phyloP scores from a whole-genome alignment of 2,329 filamentous ascomycete species.

The Colletotrichum sp. region DNA sequence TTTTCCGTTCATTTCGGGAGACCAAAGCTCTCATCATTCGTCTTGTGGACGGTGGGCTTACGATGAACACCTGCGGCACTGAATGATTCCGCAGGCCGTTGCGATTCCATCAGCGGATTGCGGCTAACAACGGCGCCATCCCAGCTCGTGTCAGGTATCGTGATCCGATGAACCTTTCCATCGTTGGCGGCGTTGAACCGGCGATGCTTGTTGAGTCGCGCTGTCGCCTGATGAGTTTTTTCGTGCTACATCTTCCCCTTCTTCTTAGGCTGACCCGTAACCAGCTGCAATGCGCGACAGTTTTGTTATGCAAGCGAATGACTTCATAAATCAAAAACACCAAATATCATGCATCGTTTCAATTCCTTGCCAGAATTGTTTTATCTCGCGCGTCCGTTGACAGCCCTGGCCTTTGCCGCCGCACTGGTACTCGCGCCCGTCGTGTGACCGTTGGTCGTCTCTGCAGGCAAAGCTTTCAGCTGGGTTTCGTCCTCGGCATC shows the following conservation, averaged over 20 bases:
- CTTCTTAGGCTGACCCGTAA: neutral
- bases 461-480: constrained; percentile 13
- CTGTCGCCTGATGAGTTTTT: neutral
- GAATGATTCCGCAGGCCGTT: neutral
- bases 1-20: neutral
- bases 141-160: neutral
- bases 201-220: neutral
- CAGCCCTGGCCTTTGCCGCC: neutral
- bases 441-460: constrained; percentile 15
- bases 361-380: neutral
- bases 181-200: neutral
- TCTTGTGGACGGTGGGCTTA: neutral
- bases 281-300: neutral
- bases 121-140: neutral
- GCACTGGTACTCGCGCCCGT: constrained; percentile 7
- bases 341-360: neutral
- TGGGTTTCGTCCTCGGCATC: constrained; percentile 44
- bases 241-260: neutral
- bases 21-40: neutral
- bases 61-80: neutral
- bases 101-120: neutral
- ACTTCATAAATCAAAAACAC: neutral
- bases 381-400: constrained; percentile 1
- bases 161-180: neutral
- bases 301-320: neutral